Base-by-base conservation (phyloP, 371 early-diverging fungal species). In the Mortierella polycephala region DNA sequence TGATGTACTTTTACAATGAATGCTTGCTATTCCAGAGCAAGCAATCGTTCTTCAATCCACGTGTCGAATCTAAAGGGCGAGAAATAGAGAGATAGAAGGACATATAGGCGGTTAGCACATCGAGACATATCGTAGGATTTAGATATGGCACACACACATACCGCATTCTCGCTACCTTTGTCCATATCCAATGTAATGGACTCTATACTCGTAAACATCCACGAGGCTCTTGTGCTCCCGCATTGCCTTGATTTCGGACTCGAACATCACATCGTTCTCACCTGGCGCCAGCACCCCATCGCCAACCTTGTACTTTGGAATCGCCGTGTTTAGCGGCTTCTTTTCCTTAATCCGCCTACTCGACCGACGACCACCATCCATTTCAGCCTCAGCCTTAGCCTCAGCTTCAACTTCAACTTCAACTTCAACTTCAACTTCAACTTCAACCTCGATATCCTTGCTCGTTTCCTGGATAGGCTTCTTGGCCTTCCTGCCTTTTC, bases 131-230 rank as follows among this genome's bases (percentile, higher is more conserved):
- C 7, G 0, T 16, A 51, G 41, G 50, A 51, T 42, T 30, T 42
- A 30, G n/a, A 39, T 39, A 20, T 7, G 7, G 37, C 39, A 7
- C 16, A 23, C n/a, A 13, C 21, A 4, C 44, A 14, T 5, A 46
- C 1, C 23, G 12, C 6, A 47, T 7, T 42, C 5, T 20, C 18
- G 37, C 37, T 69, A 69, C 63, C 58, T 63, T n/a, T 44, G 18
- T 2, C 16, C 18, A 20, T 69, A 69, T 57, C 69, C 69, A 16
- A 45, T 47, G 30, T 63, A 69, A 37, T 69, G 69, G 13, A 69
- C 59, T 52, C 39, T 57, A 53, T 69, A 63, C 58, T 69, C 69
- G 47, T 57, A 69, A 41, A 63, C 63, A 37, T 63, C 63, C 13
- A 42, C 47, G 21, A 58, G 21, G 7, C 30, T 52, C 41, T 69